Percentiles rank a stretch among this genome's conserved stretches.
These are phyloP conservation scores for Arthroderma uncinatum DNA, from an alignment of 2,329 filamentous ascomycete genomes.

Conservation along the genomic window DNA sequence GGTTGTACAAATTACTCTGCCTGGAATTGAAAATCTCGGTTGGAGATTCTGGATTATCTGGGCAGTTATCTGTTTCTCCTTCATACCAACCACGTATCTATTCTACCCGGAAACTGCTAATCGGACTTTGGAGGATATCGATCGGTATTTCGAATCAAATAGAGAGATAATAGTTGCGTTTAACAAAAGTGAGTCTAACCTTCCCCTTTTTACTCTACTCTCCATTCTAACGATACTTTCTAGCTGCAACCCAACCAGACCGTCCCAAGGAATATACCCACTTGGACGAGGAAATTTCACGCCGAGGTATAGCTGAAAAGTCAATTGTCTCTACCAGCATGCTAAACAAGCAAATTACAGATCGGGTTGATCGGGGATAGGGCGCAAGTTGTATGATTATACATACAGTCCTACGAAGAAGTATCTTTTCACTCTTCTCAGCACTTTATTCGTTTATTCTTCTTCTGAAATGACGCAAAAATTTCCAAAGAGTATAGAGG, in stretches of 20 bases:
- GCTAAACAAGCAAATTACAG: neutral
- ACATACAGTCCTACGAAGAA: too few species aligned
- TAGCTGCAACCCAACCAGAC: slow-evolving; percentile 17
- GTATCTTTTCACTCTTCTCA: too few species aligned
- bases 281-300: slow-evolving; percentile 16
- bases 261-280: slow-evolving; percentile 16
- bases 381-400: too few species aligned
- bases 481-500: too few species aligned
- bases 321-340: neutral
- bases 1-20: slow-evolving; percentile 18
- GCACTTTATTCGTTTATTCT: too few species aligned
- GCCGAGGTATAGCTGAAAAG: neutral
- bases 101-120: slow-evolving; percentile 44
- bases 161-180: slow-evolving; percentile 17
- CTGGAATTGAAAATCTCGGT: slow-evolving; percentile 18
- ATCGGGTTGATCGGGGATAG: neutral
- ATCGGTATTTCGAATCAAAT: slow-evolving; percentile 26
- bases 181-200: slow-evolving; percentile 14
- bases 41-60: slow-evolving; percentile 33
- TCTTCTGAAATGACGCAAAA: too few species aligned
- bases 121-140: slow-evolving; percentile 29
- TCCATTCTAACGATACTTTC: neutral
- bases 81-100: slow-evolving; percentile 35
- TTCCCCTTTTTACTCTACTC: neutral
- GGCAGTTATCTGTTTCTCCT: slow-evolving; percentile 26